Percentiles rank a stretch among this genome's conserved stretches.
Evolutionary conservation across 331 rosid species (phyloP).

Genomic region (Quercus tomentella): DNA sequence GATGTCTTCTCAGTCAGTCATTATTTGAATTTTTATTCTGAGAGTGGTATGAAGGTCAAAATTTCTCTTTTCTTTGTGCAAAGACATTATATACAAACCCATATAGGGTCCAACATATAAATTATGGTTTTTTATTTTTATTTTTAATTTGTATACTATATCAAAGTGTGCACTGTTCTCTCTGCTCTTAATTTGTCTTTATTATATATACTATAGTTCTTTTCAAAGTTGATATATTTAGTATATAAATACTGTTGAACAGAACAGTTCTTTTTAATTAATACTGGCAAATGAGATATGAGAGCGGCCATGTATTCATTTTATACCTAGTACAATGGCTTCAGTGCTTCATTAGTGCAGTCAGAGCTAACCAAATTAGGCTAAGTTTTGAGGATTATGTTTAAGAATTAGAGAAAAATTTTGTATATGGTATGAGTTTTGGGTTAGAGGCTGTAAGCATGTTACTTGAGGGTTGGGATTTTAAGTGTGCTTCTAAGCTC

Average conservation of each 20-base stretch:
- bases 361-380: background rate
- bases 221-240: background rate
- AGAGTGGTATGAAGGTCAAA: background rate
- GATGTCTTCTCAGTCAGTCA: background rate
- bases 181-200: background rate
- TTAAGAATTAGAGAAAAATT: no score
- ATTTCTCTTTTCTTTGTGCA: background rate
- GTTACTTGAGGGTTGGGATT: background rate
- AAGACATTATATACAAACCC: background rate
- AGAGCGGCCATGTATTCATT: background rate
- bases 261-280: background rate
- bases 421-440: background rate
- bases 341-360: background rate
- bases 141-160: background rate
- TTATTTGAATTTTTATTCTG: background rate
- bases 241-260: background rate
- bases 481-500: background rate
- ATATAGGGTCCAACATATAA: background rate
- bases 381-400: background rate
- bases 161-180: background rate
- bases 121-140: background rate
- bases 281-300: background rate
- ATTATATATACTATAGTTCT: background rate
- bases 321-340: background rate
- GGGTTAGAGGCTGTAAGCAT: background rate